Evolutionary conservation across 1,284 basidiomycete genomes (phyloP).

Genomic region (Naganishia sp.): DNA sequence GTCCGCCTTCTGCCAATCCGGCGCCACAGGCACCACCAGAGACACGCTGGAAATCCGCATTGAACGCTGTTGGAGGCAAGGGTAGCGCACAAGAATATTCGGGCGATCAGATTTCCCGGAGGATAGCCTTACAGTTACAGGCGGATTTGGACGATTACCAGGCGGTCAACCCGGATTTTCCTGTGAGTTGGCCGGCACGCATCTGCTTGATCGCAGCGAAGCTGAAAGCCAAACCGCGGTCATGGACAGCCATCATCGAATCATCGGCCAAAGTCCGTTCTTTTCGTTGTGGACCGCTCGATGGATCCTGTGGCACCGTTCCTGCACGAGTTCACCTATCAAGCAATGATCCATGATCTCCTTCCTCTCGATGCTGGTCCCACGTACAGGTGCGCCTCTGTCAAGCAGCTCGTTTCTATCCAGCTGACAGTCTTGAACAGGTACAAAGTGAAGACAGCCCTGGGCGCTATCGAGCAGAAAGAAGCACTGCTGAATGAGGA

Average conservation of each 20-base stretch:
- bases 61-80: constrained; percentile 39
- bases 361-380: constrained; percentile 82
- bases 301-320: constrained; percentile 92
- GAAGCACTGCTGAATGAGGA: constrained; percentile 77
- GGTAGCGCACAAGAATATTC: constrained; percentile 58
- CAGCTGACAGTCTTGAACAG: constrained; percentile 50
- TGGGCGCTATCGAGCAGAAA: constrained; percentile 83
- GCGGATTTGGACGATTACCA: constrained; percentile 79
- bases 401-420: too few relatives aligned
- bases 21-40: constrained; percentile 59
- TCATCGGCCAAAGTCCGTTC: constrained; percentile 74
- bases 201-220: constrained; percentile 33
- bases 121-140: constrained; percentile 81
- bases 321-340: constrained; percentile 97
- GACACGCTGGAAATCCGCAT: constrained; percentile 50
- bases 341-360: constrained; percentile 96
- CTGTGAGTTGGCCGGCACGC: constrained; percentile 59
- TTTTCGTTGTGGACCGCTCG: constrained; percentile 91
- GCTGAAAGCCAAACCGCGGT: constrained; percentile 37
- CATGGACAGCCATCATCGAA: constrained; percentile 57
- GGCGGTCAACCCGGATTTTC: constrained; percentile 79
- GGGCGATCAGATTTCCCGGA: constrained; percentile 66
- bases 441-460: constrained; percentile 78
- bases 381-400: constrained; percentile 71
- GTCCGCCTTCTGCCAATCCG: constrained; percentile 56